These are phyloP conservation scores for Capsicum pubescens DNA, from an alignment of 257 asterid genomes.

Conservation along the genomic window DNA sequence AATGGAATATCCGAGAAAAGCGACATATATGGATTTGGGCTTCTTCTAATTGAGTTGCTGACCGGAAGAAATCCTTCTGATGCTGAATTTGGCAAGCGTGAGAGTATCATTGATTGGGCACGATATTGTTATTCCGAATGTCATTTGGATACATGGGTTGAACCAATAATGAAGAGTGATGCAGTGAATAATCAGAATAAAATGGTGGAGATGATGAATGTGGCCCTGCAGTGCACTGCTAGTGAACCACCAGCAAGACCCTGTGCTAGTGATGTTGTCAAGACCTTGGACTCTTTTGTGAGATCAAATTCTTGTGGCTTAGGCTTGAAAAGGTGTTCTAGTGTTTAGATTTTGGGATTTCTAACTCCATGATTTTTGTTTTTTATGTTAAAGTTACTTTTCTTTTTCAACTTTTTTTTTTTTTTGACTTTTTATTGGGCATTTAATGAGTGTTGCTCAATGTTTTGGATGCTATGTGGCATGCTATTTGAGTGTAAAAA, in stretches of 20 bases:
- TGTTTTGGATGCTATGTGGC: conserved; percentile 49
- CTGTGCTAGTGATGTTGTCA: conserved; percentile 46
- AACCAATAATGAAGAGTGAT: conserved; percentile 47
- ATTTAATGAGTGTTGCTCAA: conserved; percentile 37
- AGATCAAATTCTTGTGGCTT: conserved; percentile 54
- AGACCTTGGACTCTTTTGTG: conserved; percentile 52
- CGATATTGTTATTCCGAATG: conserved; percentile 83
- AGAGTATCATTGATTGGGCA: conserved; percentile 76
- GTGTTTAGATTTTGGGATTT: conserved; percentile 33
- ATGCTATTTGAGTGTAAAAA: conserved; percentile 42
- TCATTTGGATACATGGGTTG: conserved; percentile 78
- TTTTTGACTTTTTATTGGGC: conserved; percentile 27
- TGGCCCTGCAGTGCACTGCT: conserved; percentile 84
- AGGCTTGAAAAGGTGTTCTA: conserved; percentile 49
- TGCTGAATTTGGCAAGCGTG: conserved; percentile 55
- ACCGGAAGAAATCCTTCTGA: conserved; percentile 70
- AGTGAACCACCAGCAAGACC: conserved; percentile 71
- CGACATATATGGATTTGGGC: conserved; percentile 69
- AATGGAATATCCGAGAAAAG: conserved; percentile 49
- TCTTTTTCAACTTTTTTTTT: conserved; percentile 7
- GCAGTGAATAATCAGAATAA: conserved; percentile 46
- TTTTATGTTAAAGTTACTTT: conserved; percentile 23
- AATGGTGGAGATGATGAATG: conserved; percentile 74
- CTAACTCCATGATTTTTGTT: conserved; percentile 32
- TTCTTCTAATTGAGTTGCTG: conserved; percentile 67